Evolutionary conservation across 768 basidiomycete genomes (phyloP), one percentile per base, ranked within the genome.

Genomic region (Lentinula raphanica): DNA sequence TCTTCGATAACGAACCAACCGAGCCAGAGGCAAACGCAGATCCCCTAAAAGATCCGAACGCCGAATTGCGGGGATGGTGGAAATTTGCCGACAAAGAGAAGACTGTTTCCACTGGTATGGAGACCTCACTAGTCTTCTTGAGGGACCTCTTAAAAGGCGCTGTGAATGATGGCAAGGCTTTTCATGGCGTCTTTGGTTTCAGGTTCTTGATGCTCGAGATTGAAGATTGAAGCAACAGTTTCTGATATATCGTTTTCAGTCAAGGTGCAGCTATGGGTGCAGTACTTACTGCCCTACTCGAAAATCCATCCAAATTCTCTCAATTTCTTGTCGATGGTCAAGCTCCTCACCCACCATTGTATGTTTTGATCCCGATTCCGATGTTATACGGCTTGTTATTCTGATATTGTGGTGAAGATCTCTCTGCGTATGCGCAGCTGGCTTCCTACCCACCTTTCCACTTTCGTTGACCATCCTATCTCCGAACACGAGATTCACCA

Each of bases 261-360:
- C 92, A 94, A 72, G 91, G 91, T 15, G 91, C 88, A 17, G 83
- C 81, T 4, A 78, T 92, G 71, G 92, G 88, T 23, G 86, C 82
- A 6, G 65, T 92, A 32, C 74, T 92, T 29, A 71, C 86, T 25
- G 85, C 88, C 23, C 67, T 92, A 84, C 74, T 86, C 27, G 85
- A 86, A 68, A 73, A 68, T 49, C 84, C 85, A 0, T 66, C 79
- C 3, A 54, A 62, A 3, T 80, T 82, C 62, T 80, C 84, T 2
- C 70, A 79, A 25, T 90, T 91, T 67, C 69, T 90, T 28, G 69
- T 83, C 17, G 77, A 89, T 59, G 86, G 85, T 21, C 66, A 84
- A 54, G 69, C 85, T 15, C 84, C 82, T 8, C 90, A 92, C 69
- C 87, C 87, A n/a, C 88, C 87, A 0, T 74, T 92, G 90, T 90